Percentiles rank a stretch among this genome's conserved stretches.
Evolutionary conservation across 1,284 basidiomycete genomes (phyloP).

Genomic region (Vanrija sp.): DNA sequence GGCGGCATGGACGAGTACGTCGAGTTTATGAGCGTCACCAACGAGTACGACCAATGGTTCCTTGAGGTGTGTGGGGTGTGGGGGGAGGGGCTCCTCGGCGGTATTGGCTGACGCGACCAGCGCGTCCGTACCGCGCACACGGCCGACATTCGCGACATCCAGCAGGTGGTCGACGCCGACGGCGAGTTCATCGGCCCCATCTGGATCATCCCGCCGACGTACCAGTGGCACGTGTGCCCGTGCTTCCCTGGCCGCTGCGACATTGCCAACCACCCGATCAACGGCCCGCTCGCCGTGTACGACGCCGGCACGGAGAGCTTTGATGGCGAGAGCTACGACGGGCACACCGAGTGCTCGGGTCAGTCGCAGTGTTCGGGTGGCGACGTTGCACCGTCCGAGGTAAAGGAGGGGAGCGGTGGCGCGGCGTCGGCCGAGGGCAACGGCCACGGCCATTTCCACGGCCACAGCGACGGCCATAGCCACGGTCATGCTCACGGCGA

Average conservation of each 20-base stretch:
- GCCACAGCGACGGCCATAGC: too few relatives aligned
- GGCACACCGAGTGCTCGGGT: constrained; percentile 43
- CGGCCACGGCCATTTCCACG: too few relatives aligned
- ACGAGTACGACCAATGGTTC: neutral
- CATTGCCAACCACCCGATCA: too few relatives aligned
- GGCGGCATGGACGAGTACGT: neutral
- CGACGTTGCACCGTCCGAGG: neutral
- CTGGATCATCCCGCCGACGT: constrained; percentile 5
- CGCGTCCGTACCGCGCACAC: constrained; percentile 1
- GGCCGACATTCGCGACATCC: neutral
- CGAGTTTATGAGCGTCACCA: neutral
- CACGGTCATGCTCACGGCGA: too few relatives aligned
- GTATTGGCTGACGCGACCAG: neutral
- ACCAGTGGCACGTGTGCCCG: constrained; percentile 4
- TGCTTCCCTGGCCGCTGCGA: neutral
- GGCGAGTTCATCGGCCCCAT: neutral
- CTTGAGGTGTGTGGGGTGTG: neutral
- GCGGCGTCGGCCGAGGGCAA: too few relatives aligned
- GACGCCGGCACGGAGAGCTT: neutral
- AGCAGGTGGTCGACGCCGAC: neutral
- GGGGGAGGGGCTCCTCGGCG: neutral
- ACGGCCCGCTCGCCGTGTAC: neutral
- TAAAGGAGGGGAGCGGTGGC: too few relatives aligned
- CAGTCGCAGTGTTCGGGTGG: constrained; percentile 24
- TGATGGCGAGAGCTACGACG: neutral